These are phyloP conservation scores for Lipomyces starkeyi DNA, from an alignment of 805 yeast genomes.

Conservation along the genomic window DNA sequence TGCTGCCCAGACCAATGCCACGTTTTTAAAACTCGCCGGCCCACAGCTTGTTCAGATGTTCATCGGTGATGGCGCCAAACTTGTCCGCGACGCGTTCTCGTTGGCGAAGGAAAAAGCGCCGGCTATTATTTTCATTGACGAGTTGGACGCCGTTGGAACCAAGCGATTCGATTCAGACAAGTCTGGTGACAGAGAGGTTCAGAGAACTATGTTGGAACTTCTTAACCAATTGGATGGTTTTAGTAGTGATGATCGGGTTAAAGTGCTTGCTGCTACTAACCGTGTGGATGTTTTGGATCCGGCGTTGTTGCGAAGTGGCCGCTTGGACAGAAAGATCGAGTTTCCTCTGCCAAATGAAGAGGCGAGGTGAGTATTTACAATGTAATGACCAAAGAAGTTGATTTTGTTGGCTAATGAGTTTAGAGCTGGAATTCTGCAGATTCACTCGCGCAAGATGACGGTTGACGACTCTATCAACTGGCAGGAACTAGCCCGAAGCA, in stretches of 20 bases:
- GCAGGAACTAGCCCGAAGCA: slow-evolving; percentile 97
- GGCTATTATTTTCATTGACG: slow-evolving; percentile 96
- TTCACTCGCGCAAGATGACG: slow-evolving; percentile 96
- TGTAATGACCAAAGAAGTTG: not conserved
- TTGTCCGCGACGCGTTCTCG: slow-evolving; percentile 96
- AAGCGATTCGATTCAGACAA: slow-evolving; percentile 97
- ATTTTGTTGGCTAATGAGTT: not conserved
- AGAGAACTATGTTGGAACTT: slow-evolving; percentile 98
- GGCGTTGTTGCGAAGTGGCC: slow-evolving; percentile 95
- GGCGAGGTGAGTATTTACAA: slow-evolving; percentile 57
- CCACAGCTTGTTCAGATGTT: slow-evolving; percentile 98
- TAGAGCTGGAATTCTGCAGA: slow-evolving; percentile 87
- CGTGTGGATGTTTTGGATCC: slow-evolving; percentile 98
- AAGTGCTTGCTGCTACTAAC: slow-evolving; percentile 97
- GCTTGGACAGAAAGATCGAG: slow-evolving; percentile 97
- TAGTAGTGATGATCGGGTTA: slow-evolving; percentile 95
- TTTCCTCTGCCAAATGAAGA: slow-evolving; percentile 98
- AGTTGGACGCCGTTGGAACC: slow-evolving; percentile 98
- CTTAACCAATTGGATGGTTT: slow-evolving; percentile 97
- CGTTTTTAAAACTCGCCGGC: slow-evolving; percentile 94
- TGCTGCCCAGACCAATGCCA: slow-evolving; percentile 98
- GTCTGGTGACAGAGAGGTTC: slow-evolving; percentile 98
- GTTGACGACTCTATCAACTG: slow-evolving; percentile 91
- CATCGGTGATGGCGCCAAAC: slow-evolving; percentile 98
- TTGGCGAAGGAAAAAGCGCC: slow-evolving; percentile 98